Percentiles rank a stretch among this genome's conserved stretches.
Evolutionary conservation across 1,139 yeast species (phyloP).

Genomic region (Arxiozyma bovina): DNA sequence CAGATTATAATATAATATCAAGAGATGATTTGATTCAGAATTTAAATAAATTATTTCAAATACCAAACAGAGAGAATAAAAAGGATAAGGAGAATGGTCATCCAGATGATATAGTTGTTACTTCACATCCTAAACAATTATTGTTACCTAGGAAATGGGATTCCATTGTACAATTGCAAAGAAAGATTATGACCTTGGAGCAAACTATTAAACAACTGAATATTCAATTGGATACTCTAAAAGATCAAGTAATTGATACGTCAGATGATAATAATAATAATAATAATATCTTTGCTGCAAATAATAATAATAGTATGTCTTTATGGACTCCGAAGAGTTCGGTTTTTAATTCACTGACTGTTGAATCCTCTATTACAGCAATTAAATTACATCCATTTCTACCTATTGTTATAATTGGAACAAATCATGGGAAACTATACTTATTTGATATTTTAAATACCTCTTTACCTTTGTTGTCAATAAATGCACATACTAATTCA

Average conservation of each 20-base stretch:
- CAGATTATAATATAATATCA: too few relatives aligned
- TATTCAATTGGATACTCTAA: slow-evolving; percentile 5
- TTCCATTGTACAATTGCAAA: slow-evolving; percentile 72
- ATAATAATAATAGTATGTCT: too few relatives aligned
- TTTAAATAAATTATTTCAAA: neutral
- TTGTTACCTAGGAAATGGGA: slow-evolving; percentile 82
- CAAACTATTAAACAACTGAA: slow-evolving; percentile 18
- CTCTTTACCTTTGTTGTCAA: slow-evolving; percentile 57
- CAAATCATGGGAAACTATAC: slow-evolving; percentile 65
- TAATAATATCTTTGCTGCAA: too few relatives aligned
- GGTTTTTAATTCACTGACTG: slow-evolving; percentile 9
- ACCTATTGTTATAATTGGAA: slow-evolving; percentile 58
- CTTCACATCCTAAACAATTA: neutral
- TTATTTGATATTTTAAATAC: slow-evolving; percentile 65
- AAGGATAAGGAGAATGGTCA: slow-evolving; percentile 10
- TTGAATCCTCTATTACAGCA: slow-evolving; percentile 49
- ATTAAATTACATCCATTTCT: slow-evolving; percentile 66
- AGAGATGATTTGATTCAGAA: neutral
- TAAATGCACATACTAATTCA: slow-evolving; percentile 70
- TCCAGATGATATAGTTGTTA: too few relatives aligned
- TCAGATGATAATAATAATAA: neutral
- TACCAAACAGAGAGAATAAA: slow-evolving; percentile 6
- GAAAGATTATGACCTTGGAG: slow-evolving; percentile 55
- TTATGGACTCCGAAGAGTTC: slow-evolving; percentile 57
- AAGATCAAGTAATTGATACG: neutral